phyloP scores from a whole-genome alignment of 208 protist genomes.

The Entamoeba moshkovskii region DNA sequence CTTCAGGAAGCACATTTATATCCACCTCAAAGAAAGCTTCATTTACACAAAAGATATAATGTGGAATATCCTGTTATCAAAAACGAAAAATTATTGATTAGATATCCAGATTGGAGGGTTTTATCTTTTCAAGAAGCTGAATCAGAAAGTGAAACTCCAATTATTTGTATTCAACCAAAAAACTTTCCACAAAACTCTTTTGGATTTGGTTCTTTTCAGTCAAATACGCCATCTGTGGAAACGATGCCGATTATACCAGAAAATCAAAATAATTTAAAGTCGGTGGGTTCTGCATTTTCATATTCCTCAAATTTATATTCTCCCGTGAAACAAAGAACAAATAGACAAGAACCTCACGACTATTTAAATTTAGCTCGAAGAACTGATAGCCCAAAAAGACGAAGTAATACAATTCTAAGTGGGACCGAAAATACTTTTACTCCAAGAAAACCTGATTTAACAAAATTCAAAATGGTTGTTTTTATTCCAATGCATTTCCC shows the following conservation, averaged over 20 bases:
- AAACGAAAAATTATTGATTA: not conserved
- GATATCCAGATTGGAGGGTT: not conserved
- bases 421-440: not conserved
- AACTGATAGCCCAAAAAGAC: not conserved
- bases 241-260: not conserved
- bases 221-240: not conserved
- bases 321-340: not conserved
- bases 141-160: not conserved
- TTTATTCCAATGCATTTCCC: not conserved
- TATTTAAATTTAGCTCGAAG: not conserved
- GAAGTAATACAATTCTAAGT: not conserved
- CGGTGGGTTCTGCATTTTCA: no score
- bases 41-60: slow-evolving; percentile 5
- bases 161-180: not conserved
- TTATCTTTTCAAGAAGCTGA: not conserved
- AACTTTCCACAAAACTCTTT: not conserved
- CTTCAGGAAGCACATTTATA: not conserved
- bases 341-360: not conserved
- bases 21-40: not conserved
- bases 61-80: not conserved
- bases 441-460: not conserved
- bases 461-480: not conserved
- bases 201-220: no score
- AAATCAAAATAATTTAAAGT: no score
- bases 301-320: not conserved